These are phyloP conservation scores for Schrenkiella parvula DNA, from an alignment of 345 rosid species.

Conservation along the genomic window DNA sequence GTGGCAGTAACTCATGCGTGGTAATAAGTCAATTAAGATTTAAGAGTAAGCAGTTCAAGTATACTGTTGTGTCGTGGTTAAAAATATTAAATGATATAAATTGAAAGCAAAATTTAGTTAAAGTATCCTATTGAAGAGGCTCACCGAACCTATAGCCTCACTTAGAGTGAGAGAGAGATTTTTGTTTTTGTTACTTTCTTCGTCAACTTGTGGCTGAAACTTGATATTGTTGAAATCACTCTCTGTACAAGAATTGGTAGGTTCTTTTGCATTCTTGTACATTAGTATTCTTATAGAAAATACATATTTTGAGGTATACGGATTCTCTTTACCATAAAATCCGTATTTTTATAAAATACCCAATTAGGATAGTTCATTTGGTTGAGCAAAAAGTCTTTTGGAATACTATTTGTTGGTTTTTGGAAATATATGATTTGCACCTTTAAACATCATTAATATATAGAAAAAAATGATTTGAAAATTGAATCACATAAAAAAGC, in stretches of 20 bases:
- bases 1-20: not conserved
- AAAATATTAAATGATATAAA: not conserved
- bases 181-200: not conserved
- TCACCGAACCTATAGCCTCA: constrained; percentile 16
- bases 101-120: not conserved
- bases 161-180: not conserved
- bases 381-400: not conserved
- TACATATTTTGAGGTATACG: not conserved
- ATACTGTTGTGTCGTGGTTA: not conserved
- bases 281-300: constrained; percentile 15
- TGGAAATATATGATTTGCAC: not conserved
- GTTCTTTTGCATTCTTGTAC: constrained; percentile 1
- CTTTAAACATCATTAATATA: not conserved
- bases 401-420: not conserved
- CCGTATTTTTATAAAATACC: not conserved
- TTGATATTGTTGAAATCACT: not conserved
- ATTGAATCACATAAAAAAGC: not conserved
- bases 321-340: not conserved
- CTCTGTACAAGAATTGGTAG: not conserved
- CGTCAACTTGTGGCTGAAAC: constrained; percentile 9
- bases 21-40: not conserved
- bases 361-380: not conserved
- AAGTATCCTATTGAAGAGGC: constrained; percentile 3
- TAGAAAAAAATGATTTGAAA: not conserved
- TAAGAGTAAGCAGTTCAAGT: not conserved